Evolutionary conservation across 2,329 filamentous ascomycete genomes (phyloP).

Genomic region (Fusarium bulbicola): DNA sequence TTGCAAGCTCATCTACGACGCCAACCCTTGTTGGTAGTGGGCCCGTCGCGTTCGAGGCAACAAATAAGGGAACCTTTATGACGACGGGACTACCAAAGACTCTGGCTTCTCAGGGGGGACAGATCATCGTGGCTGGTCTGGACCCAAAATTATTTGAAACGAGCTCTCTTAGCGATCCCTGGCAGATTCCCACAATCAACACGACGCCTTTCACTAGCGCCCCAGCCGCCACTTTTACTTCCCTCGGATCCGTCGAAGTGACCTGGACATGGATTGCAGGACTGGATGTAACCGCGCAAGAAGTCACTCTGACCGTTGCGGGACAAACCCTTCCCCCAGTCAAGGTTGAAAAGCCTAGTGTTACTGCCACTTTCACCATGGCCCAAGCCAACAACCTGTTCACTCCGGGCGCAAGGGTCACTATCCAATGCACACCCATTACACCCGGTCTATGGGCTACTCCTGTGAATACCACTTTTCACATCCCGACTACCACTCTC

Average conservation of each 20-base stretch:
- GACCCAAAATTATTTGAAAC: rapidly evolving
- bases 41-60: too few species aligned
- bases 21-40: not conserved
- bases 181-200: not conserved
- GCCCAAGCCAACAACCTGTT: not conserved
- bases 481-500: not conserved
- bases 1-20: not conserved
- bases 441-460: not conserved
- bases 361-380: not conserved
- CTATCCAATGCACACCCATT: not conserved
- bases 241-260: not conserved
- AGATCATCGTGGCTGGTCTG: not conserved
- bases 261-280: not conserved
- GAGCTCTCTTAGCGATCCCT: not conserved
- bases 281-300: not conserved
- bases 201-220: not conserved
- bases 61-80: not conserved
- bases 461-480: not conserved
- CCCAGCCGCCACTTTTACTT: not conserved
- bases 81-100: not conserved
- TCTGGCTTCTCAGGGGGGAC: not conserved
- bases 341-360: too few species aligned
- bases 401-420: rapidly evolving
- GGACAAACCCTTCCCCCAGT: not conserved
- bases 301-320: not conserved